Conservation (phyloP, 495 filamentous ascomycete genomes). For the Rusavskia elegans region DNA sequence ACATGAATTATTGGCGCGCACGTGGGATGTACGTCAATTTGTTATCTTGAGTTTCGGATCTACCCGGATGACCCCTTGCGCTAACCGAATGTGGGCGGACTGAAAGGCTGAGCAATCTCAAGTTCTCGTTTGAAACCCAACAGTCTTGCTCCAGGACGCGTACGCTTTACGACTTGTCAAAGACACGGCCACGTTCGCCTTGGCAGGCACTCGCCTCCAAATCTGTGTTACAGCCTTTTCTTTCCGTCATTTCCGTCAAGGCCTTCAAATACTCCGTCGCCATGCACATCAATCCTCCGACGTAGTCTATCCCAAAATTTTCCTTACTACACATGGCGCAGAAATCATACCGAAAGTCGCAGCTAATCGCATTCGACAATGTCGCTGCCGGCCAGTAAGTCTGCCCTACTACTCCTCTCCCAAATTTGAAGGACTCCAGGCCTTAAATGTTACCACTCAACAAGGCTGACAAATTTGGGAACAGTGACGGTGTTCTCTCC, state of each 20-base stretch:
- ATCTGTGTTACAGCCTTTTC: background rate
- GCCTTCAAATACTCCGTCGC: conserved; percentile 1
- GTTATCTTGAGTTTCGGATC: background rate
- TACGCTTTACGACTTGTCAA: background rate
- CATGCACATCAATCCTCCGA: conserved; percentile 2
- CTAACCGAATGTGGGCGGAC: too few species aligned
- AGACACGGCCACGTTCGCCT: background rate
- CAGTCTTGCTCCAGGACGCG: background rate
- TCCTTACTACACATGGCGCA: conserved; percentile 5
- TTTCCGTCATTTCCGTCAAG: background rate
- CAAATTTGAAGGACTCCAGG: background rate
- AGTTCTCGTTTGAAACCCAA: background rate
- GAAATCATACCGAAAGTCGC: conserved; percentile 19
- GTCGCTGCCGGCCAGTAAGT: conserved; percentile 93
- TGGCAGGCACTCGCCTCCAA: background rate
- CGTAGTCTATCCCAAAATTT: background rate
- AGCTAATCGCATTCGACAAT: conserved; percentile 59
- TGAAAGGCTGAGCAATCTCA: background rate
- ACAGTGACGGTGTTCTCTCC: conserved; percentile 80
- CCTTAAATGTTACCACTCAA: background rate
- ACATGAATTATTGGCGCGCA: too few species aligned
- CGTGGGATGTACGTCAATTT: too few species aligned
- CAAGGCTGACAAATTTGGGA: background rate
- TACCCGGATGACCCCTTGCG: background rate
- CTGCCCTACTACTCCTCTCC: background rate